Evolutionary conservation across 2,329 filamentous ascomycete genomes (phyloP), one percentile per base, ranked within the genome.

Genomic region (Fusarium globosum): DNA sequence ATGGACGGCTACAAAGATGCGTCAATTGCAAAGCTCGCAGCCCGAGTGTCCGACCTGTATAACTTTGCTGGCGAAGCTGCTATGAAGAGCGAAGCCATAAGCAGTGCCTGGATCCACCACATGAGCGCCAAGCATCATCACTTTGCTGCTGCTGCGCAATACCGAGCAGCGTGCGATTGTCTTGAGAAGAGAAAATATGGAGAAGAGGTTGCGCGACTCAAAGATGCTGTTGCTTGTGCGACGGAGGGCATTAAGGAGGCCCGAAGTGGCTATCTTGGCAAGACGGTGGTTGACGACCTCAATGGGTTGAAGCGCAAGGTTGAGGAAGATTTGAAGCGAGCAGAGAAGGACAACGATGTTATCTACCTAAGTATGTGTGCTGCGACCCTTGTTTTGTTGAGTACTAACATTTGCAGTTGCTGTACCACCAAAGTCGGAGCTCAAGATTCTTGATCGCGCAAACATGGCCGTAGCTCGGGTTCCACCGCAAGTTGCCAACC

Each of bases 111-210:
- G 96, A 98, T 99, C 76, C 96, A 98, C 82, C 96, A 98, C 80
- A 95, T 97, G 89, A 95, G 93, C 33, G 96, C 96, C 11, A 99
- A 98, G 81, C 95, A 98, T 79, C 94, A 98, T 79, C 96, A 98
- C 82, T 98, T 99, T 83, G 95, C 96, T 4, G 96, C 94, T 0
- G 96, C 96, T 0, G 96, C 96, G 0, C 96, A 99, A 80, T 98
- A 96, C 77, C 88, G 96, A 20, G 94, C 96, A 33, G 94, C 96
- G 1, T 92, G 94, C 72, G 95, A 98, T 79, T 96, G 94, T 76
- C 82, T 99, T 20, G 96, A 98, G 83, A 98, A 97, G 87, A 88
- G 93, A 56, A 97, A 92, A 79, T 99, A 98, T 75, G 96, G 96
- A 53, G 96, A 99, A 80, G 96, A 99, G 84, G 92, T 99, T 26